phyloP scores from a whole-genome alignment of 257 asterid genomes.

The Petunia secreta region DNA sequence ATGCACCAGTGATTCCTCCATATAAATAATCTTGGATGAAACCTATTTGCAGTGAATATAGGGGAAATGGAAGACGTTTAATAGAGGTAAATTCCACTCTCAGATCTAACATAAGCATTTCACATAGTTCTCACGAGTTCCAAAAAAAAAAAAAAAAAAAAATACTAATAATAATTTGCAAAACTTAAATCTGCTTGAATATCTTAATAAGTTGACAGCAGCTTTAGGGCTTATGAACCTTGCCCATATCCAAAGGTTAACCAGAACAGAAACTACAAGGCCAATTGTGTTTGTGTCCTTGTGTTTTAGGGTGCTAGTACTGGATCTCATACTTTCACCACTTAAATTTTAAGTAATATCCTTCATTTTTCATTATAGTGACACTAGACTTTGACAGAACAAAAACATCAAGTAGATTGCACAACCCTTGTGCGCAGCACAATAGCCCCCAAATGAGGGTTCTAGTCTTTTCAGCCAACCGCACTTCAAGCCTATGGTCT shows the following conservation, averaged over 20 bases:
- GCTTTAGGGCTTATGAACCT: conserved; percentile 2
- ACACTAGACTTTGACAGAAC: neutral
- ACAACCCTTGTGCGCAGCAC: conserved; percentile 8
- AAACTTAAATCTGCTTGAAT: neutral
- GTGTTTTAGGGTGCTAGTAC: neutral
- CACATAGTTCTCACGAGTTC: neutral
- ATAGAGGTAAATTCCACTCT: neutral
- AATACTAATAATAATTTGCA: neutral
- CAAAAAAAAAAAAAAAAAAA: neutral
- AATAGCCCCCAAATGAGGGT: conserved; percentile 1
- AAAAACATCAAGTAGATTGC: neutral
- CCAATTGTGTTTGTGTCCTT: neutral
- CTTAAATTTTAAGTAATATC: conserved; percentile 13
- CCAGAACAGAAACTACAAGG: neutral
- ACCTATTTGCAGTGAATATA: conserved; percentile 17
- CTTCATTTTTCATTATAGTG: neutral
- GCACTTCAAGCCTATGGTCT: neutral
- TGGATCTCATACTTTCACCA: conserved; percentile 20
- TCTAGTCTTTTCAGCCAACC: neutral
- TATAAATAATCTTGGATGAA: conserved; percentile 4
- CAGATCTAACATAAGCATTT: neutral
- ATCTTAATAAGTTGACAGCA: neutral
- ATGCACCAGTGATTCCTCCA: conserved; percentile 12
- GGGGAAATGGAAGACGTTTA: neutral
- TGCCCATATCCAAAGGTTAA: neutral